Evolutionary conservation across 192 early-diverging fungal genomes (phyloP), one percentile per base, ranked within the genome.

Genomic region (Podila epicladia): DNA sequence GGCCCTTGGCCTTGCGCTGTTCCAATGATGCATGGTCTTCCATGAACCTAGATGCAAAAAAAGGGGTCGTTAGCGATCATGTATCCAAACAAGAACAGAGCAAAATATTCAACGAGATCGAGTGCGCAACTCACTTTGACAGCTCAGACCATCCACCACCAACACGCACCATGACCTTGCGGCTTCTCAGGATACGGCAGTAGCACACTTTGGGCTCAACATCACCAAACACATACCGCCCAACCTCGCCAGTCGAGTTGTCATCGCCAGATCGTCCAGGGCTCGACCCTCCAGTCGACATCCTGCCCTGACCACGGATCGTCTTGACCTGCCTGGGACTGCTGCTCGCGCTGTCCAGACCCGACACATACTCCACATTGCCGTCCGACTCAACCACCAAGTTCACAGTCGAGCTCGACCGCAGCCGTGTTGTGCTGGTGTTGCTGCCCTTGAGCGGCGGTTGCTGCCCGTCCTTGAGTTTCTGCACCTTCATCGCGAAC

Each of bases 131-230:
- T 72, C 83, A 89, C 82, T 88, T 86, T 28, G 88, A 89, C 12
- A 89, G 61, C 59, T 89, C 88, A 38, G 77, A 84, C 90, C 90
- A 91, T 57, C 90, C 90, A 67, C 90, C 90, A 29, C 90, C 90
- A 5, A 91, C 90, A 60, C 90, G 85, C 29, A 91, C 90, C 90
- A 91, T 91, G 33, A 91, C 90, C 85, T 88, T 87, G 2, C 89
- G 75, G 67, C 88, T 87, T 38, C 89, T 71, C 50, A 91, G 64
- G 45, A 91, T 88, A 65, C 90, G 90, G 50, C 90, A 91, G 67
- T 91, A 91, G 31, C 85, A 87, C 19, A 91, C 64, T 61, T 89
- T 90, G 20, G 90, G 90, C 58, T 91, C 89, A 17, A 82, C 75
- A 45, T 89, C 87, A 31, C 90, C 90, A 83, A 91, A 91, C 84